Evolutionary conservation across 2,329 filamentous ascomycete genomes (phyloP), one percentile per base, ranked within the genome.

Genomic region (Ophiocordyceps sinensis): DNA sequence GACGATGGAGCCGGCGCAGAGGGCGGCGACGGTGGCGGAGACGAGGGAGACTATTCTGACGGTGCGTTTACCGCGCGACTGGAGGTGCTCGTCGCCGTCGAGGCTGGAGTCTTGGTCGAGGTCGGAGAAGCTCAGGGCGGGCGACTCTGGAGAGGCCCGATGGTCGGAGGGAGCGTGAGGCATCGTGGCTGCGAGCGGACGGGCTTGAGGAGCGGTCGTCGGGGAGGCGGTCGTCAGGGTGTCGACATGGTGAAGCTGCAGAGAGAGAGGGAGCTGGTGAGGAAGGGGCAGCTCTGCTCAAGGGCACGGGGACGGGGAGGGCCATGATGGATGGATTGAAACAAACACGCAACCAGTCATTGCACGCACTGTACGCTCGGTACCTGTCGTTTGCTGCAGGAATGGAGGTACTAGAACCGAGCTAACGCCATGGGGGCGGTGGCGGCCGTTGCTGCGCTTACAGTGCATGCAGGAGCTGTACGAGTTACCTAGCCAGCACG

Each of bases 1-100:
- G 39, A 86, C 87, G 54, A 96, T 85, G 53, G 85, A 93, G 46
- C 89, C 91, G 28, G 87, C 89, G 58, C 85, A 91, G 28, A 95
- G 72, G 13, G 75, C 67, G 14, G 69, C 68, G 14, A 76, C 47
- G 28, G 78, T 67, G 26, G 76, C 69, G 19, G 66, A 65, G 26
- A 68, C 47, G 51, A 79, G 77, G 42, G 75, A 69, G 37, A 72
- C 42, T 48, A 60, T 47, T 43, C 67, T 68, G 28, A 62, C 46
- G n/a, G 53, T 41, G 29, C 56, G 51, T 41, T 58, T 63, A 39
- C 48, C 51, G 35, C 49, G 52, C 23, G 50, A 43, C 35, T 45
- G 46, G 37, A 46, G 54, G 6, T 40, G 44, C 14, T 44, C 40
- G 36, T 42, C 45, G 23, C 43, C 42, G 31, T 39, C 43, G 21